Evolutionary conservation across 2,329 filamentous ascomycete species (phyloP).

Genomic region (Claviceps cyperi): DNA sequence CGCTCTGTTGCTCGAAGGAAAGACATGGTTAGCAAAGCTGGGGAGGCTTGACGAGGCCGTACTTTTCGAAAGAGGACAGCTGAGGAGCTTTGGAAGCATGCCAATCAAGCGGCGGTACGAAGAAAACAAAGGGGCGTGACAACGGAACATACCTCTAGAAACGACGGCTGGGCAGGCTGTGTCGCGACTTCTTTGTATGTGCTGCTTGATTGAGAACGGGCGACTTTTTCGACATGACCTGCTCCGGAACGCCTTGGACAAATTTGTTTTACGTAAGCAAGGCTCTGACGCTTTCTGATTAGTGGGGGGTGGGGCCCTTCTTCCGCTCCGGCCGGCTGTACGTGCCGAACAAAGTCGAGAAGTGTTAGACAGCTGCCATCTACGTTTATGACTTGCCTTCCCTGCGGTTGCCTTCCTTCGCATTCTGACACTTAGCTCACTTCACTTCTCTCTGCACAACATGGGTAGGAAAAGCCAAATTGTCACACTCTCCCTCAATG

Average conservation of each 20-base stretch:
- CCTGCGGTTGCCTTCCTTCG: no score
- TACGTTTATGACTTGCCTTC: no score
- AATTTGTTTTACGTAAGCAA: conserved; percentile 18
- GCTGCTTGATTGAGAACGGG: conserved; percentile 3
- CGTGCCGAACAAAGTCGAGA: no score
- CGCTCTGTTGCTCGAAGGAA: not conserved
- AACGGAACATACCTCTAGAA: not conserved
- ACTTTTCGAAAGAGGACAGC: not conserved
- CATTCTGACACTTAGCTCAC: no score
- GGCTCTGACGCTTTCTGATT: conserved; percentile 8
- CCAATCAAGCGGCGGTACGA: no score
- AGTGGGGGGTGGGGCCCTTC: not conserved
- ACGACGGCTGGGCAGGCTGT: not conserved
- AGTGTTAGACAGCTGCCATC: no score
- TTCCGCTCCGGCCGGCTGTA: no score
- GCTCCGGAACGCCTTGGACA: not conserved
- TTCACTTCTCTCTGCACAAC: no score
- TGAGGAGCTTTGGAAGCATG: no score
- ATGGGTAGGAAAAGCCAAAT: no score
- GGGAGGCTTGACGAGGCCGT: not conserved
- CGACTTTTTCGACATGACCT: not conserved
- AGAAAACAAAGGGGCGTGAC: not conserved
- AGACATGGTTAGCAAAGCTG: not conserved
- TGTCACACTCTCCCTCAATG: no score
- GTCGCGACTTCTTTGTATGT: not conserved